phyloP scores from a whole-genome alignment of 257 asterid genomes.

The Cordia subcordata region DNA sequence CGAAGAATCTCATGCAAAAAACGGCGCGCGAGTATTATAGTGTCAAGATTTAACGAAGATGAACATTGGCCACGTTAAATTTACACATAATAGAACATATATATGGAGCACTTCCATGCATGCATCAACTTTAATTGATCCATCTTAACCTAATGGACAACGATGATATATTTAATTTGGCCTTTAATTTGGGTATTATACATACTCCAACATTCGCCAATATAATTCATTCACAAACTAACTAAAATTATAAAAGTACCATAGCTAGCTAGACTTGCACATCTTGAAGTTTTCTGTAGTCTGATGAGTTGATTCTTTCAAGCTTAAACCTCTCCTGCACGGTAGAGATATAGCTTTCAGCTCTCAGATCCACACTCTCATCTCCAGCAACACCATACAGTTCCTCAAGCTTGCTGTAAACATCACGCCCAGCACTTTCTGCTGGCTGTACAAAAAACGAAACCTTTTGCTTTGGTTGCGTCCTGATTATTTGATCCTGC shows the following conservation, averaged over 20 bases:
- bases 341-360: slow-evolving; percentile 44
- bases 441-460: slow-evolving; percentile 15
- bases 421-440: slow-evolving; percentile 13
- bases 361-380: slow-evolving; percentile 52
- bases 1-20: too few relatives aligned
- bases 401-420: slow-evolving; percentile 21
- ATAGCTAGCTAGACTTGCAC: background rate
- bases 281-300: slow-evolving; percentile 18
- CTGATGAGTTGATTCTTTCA: slow-evolving; percentile 31
- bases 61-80: background rate
- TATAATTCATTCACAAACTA: too few relatives aligned
- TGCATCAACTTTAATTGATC: too few relatives aligned
- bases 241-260: background rate
- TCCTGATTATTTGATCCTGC: slow-evolving; percentile 21
- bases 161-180: too few relatives aligned
- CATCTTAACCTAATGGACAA: background rate
- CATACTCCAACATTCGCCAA: too few relatives aligned
- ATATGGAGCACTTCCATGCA: too few relatives aligned
- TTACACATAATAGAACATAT: too few relatives aligned
- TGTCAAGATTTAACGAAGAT: too few relatives aligned
- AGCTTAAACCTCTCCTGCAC: slow-evolving; percentile 55
- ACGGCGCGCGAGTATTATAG: too few relatives aligned
- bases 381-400: slow-evolving; percentile 30
- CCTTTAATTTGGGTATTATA: too few relatives aligned
- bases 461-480: slow-evolving; percentile 21